Base-by-base conservation (phyloP, 1,139 yeast species). In the Yamadazyma diospyri region DNA sequence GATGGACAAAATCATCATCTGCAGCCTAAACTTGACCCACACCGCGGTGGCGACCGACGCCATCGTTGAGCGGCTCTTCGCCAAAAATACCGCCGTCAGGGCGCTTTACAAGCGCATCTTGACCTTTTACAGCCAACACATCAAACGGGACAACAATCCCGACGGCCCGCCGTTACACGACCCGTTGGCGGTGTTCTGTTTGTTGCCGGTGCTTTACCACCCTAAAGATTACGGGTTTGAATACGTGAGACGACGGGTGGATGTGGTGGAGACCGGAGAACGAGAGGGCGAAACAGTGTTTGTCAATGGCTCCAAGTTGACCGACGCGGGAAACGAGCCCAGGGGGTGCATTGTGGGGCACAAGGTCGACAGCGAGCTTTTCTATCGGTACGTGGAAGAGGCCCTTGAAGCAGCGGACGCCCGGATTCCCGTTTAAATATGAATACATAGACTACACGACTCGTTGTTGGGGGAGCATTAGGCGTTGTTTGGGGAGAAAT, bases 131-230 rank as follows among this genome's bases (percentile, higher is more conserved):
- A 79, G 76, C 51, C 59, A 55, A 33, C 34, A 36, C 29, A 39
- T 37, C 23, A 57, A 53, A n/a, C 47, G 39, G 3, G 46, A 54
- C 3, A 28, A 35, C n/a, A 39, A 38, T 7, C 38, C 39, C 30
- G 23, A 24, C 4, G 94, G 94, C 0, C 92, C 94, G 1, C 89
- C 94, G 1, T 69, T 85, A 1, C 95, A 87, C 54, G 95, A 86
- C 50, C 94, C 95, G 0, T 58, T 84, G 28, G 86, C 95, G 0
- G 63, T 84, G 3, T 78, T 72, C 33, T 75, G 76, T 1, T 50
- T 83, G 16, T 53, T 83, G 27, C 76, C 81, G 3, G 33, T 59
- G 23, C 46, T 71, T 19, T 59, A 61, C 25, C 56, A 60, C 10
- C 42, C 47, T 21, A 51, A 50, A 2, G 45, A 57, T 46, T 47